phyloP scores from a whole-genome alignment of 2,329 filamentous ascomycete genomes.

The Pseudogymnoascus sp. region DNA sequence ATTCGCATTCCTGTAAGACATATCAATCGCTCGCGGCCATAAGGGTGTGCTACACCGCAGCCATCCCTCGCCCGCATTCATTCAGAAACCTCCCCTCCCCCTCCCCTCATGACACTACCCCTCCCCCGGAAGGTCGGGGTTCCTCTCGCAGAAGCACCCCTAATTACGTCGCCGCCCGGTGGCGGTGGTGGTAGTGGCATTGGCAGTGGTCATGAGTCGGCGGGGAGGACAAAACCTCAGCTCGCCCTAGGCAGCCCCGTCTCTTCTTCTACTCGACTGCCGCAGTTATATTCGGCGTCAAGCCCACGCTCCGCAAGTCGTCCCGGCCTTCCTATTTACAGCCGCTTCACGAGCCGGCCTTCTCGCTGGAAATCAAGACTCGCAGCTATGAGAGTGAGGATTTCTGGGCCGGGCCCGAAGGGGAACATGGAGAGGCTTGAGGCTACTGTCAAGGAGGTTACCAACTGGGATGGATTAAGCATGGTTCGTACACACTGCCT shows the following conservation, averaged over 20 bases:
- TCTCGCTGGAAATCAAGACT: neutral
- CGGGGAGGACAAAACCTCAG: neutral
- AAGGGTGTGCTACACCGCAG: neutral
- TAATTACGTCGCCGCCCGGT: neutral
- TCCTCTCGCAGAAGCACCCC: neutral
- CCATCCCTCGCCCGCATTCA: neutral
- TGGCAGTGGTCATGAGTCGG: neutral
- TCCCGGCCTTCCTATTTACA: neutral
- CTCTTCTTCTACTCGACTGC: neutral
- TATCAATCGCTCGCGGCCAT: neutral
- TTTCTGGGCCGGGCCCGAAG: neutral
- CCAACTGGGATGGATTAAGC: constrained; percentile 36
- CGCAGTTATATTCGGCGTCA: neutral
- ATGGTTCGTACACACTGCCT: constrained; percentile 29
- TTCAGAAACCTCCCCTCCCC: neutral
- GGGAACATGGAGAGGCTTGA: neutral
- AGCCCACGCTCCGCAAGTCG: neutral
- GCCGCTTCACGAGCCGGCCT: neutral
- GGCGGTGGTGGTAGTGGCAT: too few relatives aligned
- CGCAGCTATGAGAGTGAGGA: neutral
- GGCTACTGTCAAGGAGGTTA: neutral
- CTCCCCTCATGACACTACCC: neutral
- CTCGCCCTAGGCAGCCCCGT: neutral
- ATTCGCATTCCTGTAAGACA: neutral
- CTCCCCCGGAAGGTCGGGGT: neutral